These are phyloP conservation scores for Pseudozyma hubeiensis DNA, from an alignment of 1,284 basidiomycete genomes.

Conservation along the genomic window DNA sequence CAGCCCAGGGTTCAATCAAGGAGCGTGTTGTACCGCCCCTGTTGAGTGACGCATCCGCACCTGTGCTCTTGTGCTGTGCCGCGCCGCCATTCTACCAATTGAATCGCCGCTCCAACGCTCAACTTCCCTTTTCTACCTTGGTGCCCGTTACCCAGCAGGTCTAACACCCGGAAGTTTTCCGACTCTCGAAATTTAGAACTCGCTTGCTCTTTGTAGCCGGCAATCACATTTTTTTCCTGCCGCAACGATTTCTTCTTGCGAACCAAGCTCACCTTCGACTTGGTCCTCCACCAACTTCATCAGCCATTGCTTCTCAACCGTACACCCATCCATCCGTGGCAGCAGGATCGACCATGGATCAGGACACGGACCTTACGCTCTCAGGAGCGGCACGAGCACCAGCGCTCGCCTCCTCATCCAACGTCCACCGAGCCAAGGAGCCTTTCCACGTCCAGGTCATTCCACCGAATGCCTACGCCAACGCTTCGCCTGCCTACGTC, in stretches of 20 bases:
- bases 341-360: conserved; percentile 21
- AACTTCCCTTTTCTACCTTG: not conserved
- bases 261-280: not conserved
- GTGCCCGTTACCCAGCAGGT: not conserved
- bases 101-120: conserved; percentile 10
- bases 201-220: not conserved
- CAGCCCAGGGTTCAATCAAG: not conserved
- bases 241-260: conserved; percentile 1
- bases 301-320: not conserved
- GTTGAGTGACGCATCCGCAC: conserved; percentile 46
- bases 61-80: conserved; percentile 1
- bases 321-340: not conserved
- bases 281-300: not conserved
- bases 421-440: conserved; percentile 31
- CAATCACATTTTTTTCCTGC: conserved; percentile 2
- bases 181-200: not conserved
- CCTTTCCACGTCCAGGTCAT: conserved; percentile 47
- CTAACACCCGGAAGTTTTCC: conserved; percentile 3
- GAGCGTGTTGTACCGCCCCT: conserved; percentile 14
- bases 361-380: conserved; percentile 36
- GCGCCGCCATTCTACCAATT: conserved; percentile 6
- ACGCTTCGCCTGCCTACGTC: conserved; percentile 47
- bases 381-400: conserved; percentile 45
- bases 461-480: conserved; percentile 31
- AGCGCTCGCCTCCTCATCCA: conserved; percentile 21